Conservation (phyloP, 2,329 filamentous ascomycete genomes). For the Diaporthe citri region DNA sequence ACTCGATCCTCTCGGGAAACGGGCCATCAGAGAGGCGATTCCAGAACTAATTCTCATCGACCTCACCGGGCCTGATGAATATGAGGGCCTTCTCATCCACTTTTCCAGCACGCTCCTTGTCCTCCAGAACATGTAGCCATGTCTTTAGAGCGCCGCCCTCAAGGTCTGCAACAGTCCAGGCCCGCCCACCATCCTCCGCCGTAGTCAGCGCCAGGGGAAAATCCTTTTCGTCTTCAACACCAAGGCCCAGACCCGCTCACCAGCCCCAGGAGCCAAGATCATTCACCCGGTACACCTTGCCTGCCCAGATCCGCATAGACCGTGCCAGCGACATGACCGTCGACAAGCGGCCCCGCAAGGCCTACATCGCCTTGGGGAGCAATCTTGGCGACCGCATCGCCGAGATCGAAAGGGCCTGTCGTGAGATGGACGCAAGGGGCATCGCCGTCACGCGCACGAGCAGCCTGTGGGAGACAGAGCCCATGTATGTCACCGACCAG, state of each 20-base stretch:
- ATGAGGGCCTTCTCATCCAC: constrained; percentile 34
- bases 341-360: constrained; percentile 57
- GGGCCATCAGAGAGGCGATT: constrained; percentile 19
- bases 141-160: constrained; percentile 23
- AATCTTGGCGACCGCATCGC: constrained; percentile 89
- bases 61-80: constrained; percentile 4
- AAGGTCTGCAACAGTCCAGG: constrained; percentile 26
- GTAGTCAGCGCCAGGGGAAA: constrained; percentile 32
- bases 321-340: constrained; percentile 45
- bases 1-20: constrained; percentile 24
- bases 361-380: constrained; percentile 90
- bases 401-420: constrained; percentile 88
- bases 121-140: constrained; percentile 26
- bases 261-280: constrained; percentile 24
- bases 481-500: constrained; percentile 96
- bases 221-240: constrained; percentile 34
- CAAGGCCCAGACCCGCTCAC: constrained; percentile 28
- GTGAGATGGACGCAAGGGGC: constrained; percentile 78
- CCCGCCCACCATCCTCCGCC: constrained; percentile 30
- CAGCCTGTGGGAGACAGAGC: constrained; percentile 91
- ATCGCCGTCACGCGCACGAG: constrained; percentile 86
- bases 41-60: constrained; percentile 17
- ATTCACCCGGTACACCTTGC: constrained; percentile 41
- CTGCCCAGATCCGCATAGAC: constrained; percentile 38
- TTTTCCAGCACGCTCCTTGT: constrained; percentile 4